Percentiles rank a stretch among this genome's conserved stretches.
Conservation (phyloP, 1,284 basidiomycete species). For the Salmacisia buchloeana region DNA sequence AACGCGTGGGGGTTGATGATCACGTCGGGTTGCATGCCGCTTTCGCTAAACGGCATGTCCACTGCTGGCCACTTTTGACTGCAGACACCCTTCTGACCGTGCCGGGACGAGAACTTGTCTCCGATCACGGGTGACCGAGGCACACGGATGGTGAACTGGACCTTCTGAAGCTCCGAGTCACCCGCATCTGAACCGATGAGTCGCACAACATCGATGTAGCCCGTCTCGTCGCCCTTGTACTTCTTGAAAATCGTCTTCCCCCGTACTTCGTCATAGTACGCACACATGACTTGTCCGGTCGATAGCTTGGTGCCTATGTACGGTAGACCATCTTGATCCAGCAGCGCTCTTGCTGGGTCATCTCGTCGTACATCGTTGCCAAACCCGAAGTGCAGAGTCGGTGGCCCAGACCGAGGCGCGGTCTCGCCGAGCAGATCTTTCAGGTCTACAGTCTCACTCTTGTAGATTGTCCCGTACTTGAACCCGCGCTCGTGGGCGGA, state of each 20-base stretch:
- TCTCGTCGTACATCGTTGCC: constrained; percentile 54
- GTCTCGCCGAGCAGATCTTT: constrained; percentile 60
- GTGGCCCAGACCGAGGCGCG: constrained; percentile 51
- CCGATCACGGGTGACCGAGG: constrained; percentile 94
- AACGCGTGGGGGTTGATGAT: constrained; percentile 99
- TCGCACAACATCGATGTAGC: constrained; percentile 86
- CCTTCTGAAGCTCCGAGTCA: constrained; percentile 81
- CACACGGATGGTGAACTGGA: constrained; percentile 89
- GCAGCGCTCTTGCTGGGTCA: constrained; percentile 54
- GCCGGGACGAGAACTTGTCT: constrained; percentile 97
- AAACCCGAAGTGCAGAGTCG: constrained; percentile 68
- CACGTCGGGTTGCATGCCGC: constrained; percentile 96
- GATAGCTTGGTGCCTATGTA: constrained; percentile 67
- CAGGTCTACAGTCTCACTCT: constrained; percentile 85
- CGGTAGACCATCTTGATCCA: constrained; percentile 83
- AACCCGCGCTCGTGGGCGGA: constrained; percentile 97
- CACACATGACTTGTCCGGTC: constrained; percentile 68
- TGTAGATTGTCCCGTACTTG: constrained; percentile 94
- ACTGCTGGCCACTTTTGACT: constrained; percentile 97
- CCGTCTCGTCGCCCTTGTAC: constrained; percentile 93
- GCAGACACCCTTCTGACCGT: constrained; percentile 99
- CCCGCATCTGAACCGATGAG: constrained; percentile 80
- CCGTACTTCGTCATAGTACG: constrained; percentile 81
- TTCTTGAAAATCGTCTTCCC: constrained; percentile 80
- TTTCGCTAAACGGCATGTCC: constrained; percentile 99